Base-by-base conservation (phyloP, 345 rosid species). In the Ceriops decandra region DNA sequence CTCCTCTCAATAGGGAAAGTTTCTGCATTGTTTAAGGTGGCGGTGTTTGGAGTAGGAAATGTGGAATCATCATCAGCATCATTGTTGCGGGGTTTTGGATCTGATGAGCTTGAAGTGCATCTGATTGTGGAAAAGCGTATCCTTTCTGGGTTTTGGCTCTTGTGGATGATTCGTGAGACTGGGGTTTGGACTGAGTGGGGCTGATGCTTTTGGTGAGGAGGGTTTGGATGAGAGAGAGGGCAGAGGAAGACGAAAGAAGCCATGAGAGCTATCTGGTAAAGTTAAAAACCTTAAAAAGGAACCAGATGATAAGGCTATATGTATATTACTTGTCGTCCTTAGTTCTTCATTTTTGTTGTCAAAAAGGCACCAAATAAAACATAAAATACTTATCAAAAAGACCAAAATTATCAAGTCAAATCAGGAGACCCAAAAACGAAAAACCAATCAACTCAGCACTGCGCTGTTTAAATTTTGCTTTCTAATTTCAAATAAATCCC, bases 1-100 rank as follows among this genome's bases (percentile, higher is more conserved):
- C 97, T 80, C 80, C 80, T 87, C 68, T 87, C 88, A 0, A 90
- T 86, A 6, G 97, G 98, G 81, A 86, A 86, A 1, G 68, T 81
- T 17, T 86, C 92, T 5, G 86, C 32, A 69, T 80, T 80, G 79
- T 72, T 88, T 61, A 82, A 75, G 30, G 86, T 60, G 62, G 77
- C 75, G 59, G 87, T 76, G 35, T 69, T 20, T 17, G 86, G 89
- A 53, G 83, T 70, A 17, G 87, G 91, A 60, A 52, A 60, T 21
- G 77, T 70, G 21, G 73, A 42, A 52, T 68, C 65, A 19, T 64
- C 33, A 1, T 16, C 24, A 19, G 5, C 49, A 13, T 42, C 59
- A 56, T 56, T 24, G 59, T 56, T 56, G 59, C 15, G 26, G 30
- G 65, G 57, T 20, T 69, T 60, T 35, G 66, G 54, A 16, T 65